Conservation (phyloP, 306 rosid genomes). For the Amphicarpaea edgeworthii region DNA sequence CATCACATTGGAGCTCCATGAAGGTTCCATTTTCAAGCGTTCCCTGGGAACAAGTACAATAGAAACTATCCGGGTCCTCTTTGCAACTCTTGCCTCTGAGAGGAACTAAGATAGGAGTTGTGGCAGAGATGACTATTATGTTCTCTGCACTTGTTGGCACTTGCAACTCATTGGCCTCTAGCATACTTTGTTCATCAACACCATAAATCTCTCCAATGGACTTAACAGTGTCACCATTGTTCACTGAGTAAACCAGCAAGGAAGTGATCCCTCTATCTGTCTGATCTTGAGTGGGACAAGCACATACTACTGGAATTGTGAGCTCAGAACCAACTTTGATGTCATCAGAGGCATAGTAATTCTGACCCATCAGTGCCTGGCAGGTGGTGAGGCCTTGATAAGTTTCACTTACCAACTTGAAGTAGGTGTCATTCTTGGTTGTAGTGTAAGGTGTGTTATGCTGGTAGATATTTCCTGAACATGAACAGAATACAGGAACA, state of each 20-base stretch:
- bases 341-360: conserved; percentile 42
- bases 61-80: conserved; percentile 49
- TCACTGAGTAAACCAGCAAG: conserved; percentile 51
- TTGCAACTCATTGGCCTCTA: conserved; percentile 55
- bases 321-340: conserved; percentile 50
- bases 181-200: conserved; percentile 49
- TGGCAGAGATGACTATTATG: conserved; percentile 18
- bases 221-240: conserved; percentile 39
- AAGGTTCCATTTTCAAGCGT: conserved; percentile 38
- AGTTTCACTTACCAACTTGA: conserved; percentile 2
- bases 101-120: conserved; percentile 57
- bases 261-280: conserved; percentile 48
- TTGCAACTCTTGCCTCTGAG: conserved; percentile 52
- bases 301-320: conserved; percentile 55
- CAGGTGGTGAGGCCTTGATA: conserved; percentile 68
- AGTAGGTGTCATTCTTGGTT: conserved; percentile 43
- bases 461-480: conserved; percentile 62
- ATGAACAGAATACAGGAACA: conserved; percentile 61
- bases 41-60: conserved; percentile 32
- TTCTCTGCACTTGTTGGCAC: neutral
- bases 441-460: conserved; percentile 51
- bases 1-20: conserved; percentile 11
- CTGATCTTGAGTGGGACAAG: conserved; percentile 59
- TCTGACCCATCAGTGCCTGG: conserved; percentile 61
- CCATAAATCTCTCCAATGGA: conserved; percentile 56